Conservation (phyloP, 306 rosid genomes). For the Castanea crenata region DNA sequence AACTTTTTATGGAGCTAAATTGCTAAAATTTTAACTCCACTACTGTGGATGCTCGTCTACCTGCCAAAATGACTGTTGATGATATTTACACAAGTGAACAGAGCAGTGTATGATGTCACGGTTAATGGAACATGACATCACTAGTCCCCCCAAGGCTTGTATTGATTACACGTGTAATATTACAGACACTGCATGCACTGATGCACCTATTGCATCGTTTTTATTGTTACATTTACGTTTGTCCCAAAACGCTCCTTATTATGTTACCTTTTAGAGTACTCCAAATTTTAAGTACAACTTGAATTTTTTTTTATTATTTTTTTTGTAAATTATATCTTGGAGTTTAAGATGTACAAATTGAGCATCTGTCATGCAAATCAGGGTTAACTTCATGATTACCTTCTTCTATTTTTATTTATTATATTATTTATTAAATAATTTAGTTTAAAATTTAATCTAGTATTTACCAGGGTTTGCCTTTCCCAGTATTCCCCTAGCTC, state of each 20-base stretch:
- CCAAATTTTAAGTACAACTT: not conserved
- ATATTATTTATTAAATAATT: not conserved
- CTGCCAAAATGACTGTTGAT: not conserved
- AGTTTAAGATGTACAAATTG: not conserved
- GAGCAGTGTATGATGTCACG: not conserved
- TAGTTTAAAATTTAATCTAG: not conserved
- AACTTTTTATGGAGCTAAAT: too few relatives aligned
- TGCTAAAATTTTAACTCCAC: too few relatives aligned
- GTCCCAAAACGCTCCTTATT: too few relatives aligned
- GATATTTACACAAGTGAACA: not conserved
- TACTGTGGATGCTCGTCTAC: too few relatives aligned
- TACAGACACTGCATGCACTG: not conserved
- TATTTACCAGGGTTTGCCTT: conserved; percentile 15
- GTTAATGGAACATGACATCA: not conserved
- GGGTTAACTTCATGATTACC: not conserved
- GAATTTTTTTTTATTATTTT: not conserved
- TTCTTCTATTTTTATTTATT: too few relatives aligned
- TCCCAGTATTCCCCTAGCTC: conserved; percentile 29
- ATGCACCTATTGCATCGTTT: too few relatives aligned
- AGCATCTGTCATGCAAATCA: not conserved
- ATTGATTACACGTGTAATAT: not conserved
- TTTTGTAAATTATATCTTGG: not conserved
- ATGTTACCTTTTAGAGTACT: too few relatives aligned
- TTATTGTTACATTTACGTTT: too few relatives aligned
- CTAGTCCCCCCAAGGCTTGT: not conserved